Evolutionary conservation across 2,329 filamentous ascomycete genomes (phyloP), one percentile per base, ranked within the genome.

Genomic region (Rugonectria rugulosa): DNA sequence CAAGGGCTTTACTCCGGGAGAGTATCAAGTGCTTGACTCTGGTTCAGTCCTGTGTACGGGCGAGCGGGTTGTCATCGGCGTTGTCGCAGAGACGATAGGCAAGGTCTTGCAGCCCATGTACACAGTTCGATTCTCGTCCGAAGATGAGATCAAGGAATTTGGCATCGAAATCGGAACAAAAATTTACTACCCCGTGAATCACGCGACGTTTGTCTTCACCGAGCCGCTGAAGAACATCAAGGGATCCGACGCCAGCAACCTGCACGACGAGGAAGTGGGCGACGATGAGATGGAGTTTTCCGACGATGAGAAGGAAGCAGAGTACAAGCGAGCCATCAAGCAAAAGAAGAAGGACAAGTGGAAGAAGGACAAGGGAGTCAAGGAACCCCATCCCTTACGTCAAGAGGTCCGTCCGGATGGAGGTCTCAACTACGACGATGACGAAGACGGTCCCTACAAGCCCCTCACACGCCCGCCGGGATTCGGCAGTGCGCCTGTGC

Each of bases 221-320:
- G 85, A 95, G 71, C 86, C 88, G 6, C 78, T 98, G 53, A 90
- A 89, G 73, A 83, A 81, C 47, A 72, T 89, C 67, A 98, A 96
- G 76, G 92, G 92, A 56, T 95, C 92, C 9, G 95, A 99, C 73
- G 94, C 95, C 8, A 96, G 92, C 46, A 98, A 98, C 70, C 82
- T 97, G 50, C 90, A 97, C 73, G 95, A 98, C 64, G 95, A 99
- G 72, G 94, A 98, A 75, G 83, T 92, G 7, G 87, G 78, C 14
- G 88, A 90, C 26, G 91, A 96, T 31, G 94, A 98, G 71, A 84
- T 92, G 65, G 95, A 98, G 70, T 98, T 98, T 72, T 97, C 94
- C 0, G 95, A 99, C 64, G 95, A 99, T 67, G 95, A 99, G 75
- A 90, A 91, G 64, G 95, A 99, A 74, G 89, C 89, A 7, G 91